Percentiles rank a stretch among this genome's conserved stretches.
phyloP scores from a whole-genome alignment of 176 grass and related monocot genomes.

The Olyra latifolia region DNA sequence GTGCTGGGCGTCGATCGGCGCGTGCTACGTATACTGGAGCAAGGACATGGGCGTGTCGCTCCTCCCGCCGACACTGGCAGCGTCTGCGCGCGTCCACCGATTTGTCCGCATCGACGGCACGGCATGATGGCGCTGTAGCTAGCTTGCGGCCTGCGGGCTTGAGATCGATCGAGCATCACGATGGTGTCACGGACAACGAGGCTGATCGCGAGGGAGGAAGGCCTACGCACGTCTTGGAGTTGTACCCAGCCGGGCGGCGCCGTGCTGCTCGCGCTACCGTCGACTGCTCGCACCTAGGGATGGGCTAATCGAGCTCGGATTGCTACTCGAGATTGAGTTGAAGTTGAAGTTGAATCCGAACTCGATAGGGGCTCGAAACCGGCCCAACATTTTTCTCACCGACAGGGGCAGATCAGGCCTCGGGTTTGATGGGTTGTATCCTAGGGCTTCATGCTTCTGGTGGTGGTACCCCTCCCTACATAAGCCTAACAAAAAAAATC shows the following conservation, averaged over 20 bases:
- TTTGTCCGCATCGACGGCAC: constrained; percentile 21
- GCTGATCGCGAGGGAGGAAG: neutral
- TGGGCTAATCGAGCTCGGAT: no score
- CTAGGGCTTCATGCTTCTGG: no score
- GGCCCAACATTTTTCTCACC: no score
- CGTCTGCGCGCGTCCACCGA: constrained; percentile 5
- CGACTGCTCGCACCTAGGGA: neutral
- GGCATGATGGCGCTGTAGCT: constrained; percentile 24
- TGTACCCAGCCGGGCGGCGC: constrained; percentile 18
- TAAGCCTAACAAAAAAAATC: no score
- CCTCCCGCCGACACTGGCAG: constrained; percentile 22
- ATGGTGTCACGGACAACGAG: constrained; percentile 35
- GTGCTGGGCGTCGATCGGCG: neutral
- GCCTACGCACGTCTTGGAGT: constrained; percentile 17
- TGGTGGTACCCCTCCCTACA: no score
- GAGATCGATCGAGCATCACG: neutral
- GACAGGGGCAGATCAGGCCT: no score
- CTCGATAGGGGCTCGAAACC: no score
- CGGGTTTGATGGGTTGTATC: no score
- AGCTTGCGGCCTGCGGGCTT: no score
- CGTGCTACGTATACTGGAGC: constrained; percentile 29
- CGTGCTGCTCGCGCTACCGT: neutral
- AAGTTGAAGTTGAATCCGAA: no score
- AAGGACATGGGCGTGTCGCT: constrained; percentile 38
- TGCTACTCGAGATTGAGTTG: no score